Evolutionary conservation across 2,329 filamentous ascomycete genomes (phyloP).

Genomic region (Botrytis paeoniae): DNA sequence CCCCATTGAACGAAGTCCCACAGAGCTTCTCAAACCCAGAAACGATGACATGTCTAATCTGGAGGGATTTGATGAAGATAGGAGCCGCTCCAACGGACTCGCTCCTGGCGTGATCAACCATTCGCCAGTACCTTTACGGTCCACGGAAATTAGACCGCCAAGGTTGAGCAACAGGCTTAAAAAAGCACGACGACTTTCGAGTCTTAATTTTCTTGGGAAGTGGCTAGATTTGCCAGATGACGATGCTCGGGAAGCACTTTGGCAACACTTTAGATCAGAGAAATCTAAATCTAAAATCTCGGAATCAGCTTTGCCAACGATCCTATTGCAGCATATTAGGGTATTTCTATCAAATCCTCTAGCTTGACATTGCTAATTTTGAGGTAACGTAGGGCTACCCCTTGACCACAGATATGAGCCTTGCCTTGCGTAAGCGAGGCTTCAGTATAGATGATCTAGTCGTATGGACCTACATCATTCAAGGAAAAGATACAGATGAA

Average conservation of each 20-base stretch:
- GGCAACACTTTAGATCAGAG: slow-evolving; percentile 15
- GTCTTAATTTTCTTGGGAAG: slow-evolving; percentile 18
- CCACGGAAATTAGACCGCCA: neutral
- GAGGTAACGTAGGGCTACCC: neutral
- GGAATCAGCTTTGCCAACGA: slow-evolving; percentile 21
- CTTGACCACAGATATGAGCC: neutral
- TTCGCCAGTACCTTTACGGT: neutral
- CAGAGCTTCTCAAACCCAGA: neutral
- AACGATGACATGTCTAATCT: neutral
- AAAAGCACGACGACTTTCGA: slow-evolving; percentile 7
- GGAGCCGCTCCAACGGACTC: neutral
- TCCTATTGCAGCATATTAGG: slow-evolving; percentile 24
- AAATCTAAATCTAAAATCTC: neutral
- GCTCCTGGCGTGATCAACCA: neutral
- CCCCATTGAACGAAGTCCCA: neutral
- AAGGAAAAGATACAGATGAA: slow-evolving; percentile 24
- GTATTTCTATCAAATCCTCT: slow-evolving; percentile 1
- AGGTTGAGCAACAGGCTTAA: neutral
- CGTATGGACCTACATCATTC: slow-evolving; percentile 35
- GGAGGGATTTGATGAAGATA: neutral
- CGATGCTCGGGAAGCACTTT: slow-evolving; percentile 17
- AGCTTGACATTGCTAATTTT: slow-evolving; percentile 1
- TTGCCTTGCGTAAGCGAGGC: slow-evolving; percentile 17
- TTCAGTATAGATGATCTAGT: slow-evolving; percentile 29
- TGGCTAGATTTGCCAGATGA: slow-evolving; percentile 26